phyloP scores from a whole-genome alignment of 192 early-diverging fungal species.

The Spinellus fusiger region DNA sequence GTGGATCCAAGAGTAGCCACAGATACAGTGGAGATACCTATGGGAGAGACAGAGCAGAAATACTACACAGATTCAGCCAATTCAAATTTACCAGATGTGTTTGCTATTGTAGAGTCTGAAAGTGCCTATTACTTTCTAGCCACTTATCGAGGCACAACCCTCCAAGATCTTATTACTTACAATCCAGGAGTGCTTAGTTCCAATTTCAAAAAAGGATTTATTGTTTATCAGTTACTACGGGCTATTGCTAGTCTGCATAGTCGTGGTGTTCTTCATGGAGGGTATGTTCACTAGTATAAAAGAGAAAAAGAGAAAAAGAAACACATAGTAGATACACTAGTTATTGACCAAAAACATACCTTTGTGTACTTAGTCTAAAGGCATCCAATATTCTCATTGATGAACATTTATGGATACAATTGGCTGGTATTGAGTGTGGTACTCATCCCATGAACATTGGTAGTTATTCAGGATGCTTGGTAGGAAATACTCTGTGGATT shows the following conservation, averaged over 20 bases:
- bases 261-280: constrained; percentile 53
- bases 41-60: not conserved
- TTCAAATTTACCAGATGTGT: constrained; percentile 38
- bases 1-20: not conserved
- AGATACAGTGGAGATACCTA: no score
- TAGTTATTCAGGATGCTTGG: not conserved
- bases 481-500: no score
- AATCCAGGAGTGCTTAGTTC: constrained; percentile 52
- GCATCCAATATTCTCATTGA: constrained; percentile 52
- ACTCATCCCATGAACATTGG: constrained; percentile 5
- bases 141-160: constrained; percentile 43
- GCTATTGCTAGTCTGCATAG: constrained; percentile 43
- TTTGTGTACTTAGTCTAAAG: constrained; percentile 24
- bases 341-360: not conserved
- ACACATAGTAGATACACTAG: not conserved
- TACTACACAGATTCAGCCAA: constrained; percentile 6
- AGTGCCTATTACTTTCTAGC: constrained; percentile 47
- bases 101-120: constrained; percentile 48
- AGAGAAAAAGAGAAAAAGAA: not conserved
- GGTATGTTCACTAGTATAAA: constrained; percentile 21
- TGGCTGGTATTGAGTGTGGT: constrained; percentile 47
- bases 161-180: constrained; percentile 52
- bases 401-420: constrained; percentile 52
- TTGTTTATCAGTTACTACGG: constrained; percentile 53
- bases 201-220: constrained; percentile 54